phyloP scores from a whole-genome alignment of 139 green algal species.

The Chlamydomonas sp. region DNA sequence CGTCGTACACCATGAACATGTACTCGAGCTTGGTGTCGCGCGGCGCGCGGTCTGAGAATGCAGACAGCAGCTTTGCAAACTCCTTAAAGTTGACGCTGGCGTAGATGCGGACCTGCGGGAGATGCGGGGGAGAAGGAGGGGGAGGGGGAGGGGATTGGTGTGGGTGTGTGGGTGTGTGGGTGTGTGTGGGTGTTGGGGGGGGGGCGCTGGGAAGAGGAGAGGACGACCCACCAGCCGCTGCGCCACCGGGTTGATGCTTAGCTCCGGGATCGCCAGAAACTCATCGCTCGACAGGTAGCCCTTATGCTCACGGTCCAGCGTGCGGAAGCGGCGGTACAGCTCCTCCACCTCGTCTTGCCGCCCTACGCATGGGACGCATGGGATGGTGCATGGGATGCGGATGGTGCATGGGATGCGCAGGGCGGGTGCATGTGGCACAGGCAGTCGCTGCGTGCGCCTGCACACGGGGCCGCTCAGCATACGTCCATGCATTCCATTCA shows the following conservation, averaged over 20 bases:
- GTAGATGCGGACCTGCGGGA: slow-evolving; percentile 62
- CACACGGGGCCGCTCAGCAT: not conserved
- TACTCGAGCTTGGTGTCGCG: slow-evolving; percentile 65
- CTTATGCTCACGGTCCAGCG: slow-evolving; percentile 79
- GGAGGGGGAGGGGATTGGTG: not conserved
- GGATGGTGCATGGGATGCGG: no score
- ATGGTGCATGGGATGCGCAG: not conserved
- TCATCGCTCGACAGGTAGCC: slow-evolving; percentile 86
- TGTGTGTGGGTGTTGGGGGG: not conserved
- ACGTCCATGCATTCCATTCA: not conserved
- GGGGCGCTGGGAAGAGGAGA: no score
- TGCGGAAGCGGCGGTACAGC: slow-evolving; percentile 84
- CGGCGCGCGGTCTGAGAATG: slow-evolving; percentile 59
- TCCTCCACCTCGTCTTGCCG: slow-evolving; percentile 77
- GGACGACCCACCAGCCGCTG: slow-evolving; percentile 16
- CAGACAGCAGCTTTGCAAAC: slow-evolving; percentile 73
- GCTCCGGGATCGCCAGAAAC: slow-evolving; percentile 86
- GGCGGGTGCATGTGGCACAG: not conserved
- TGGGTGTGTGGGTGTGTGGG: not conserved
- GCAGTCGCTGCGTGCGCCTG: not conserved
- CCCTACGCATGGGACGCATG: slow-evolving; percentile 32
- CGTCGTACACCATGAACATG: slow-evolving; percentile 75
- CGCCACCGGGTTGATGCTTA: slow-evolving; percentile 90
- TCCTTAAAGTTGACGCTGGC: slow-evolving; percentile 57
- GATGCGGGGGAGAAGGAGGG: not conserved